These are phyloP conservation scores for Penicillium robsamsonii DNA, from an alignment of 495 filamentous ascomycete species.

Conservation along the genomic window DNA sequence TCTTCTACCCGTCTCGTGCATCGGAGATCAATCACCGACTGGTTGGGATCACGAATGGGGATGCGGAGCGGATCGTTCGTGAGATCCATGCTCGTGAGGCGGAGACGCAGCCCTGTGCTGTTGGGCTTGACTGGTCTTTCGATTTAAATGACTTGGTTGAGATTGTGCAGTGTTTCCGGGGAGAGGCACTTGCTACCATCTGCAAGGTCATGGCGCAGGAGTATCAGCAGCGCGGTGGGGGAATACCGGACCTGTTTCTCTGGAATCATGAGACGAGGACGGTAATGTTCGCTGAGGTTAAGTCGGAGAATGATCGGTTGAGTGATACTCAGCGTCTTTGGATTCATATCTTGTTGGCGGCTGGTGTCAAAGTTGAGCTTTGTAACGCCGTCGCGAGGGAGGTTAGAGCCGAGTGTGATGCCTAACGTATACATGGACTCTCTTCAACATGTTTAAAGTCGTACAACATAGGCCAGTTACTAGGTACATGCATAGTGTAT, in stretches of 20 bases:
- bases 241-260: slow-evolving; percentile 89
- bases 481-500: background rate
- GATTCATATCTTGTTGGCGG: slow-evolving; percentile 87
- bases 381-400: slow-evolving; percentile 85
- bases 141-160: slow-evolving; percentile 76
- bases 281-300: slow-evolving; percentile 87
- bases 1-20: slow-evolving; percentile 80
- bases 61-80: slow-evolving; percentile 62
- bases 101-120: slow-evolving; percentile 72
- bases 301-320: slow-evolving; percentile 91
- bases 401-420: slow-evolving; percentile 36
- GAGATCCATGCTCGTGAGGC: slow-evolving; percentile 62
- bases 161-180: slow-evolving; percentile 75
- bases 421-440: background rate
- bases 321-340: slow-evolving; percentile 96
- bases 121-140: slow-evolving; percentile 90
- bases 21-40: slow-evolving; percentile 89
- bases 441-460: background rate
- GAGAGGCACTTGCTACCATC: slow-evolving; percentile 73
- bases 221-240: slow-evolving; percentile 80
- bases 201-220: slow-evolving; percentile 96
- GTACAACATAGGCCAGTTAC: background rate
- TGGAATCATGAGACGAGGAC: slow-evolving; percentile 62
- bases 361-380: slow-evolving; percentile 81
- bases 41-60: slow-evolving; percentile 78